A percentile compares a stretch with the other conserved stretches of the same genome.
phyloP scores from a whole-genome alignment of 257 asterid species.

The Capsicum pubescens region DNA sequence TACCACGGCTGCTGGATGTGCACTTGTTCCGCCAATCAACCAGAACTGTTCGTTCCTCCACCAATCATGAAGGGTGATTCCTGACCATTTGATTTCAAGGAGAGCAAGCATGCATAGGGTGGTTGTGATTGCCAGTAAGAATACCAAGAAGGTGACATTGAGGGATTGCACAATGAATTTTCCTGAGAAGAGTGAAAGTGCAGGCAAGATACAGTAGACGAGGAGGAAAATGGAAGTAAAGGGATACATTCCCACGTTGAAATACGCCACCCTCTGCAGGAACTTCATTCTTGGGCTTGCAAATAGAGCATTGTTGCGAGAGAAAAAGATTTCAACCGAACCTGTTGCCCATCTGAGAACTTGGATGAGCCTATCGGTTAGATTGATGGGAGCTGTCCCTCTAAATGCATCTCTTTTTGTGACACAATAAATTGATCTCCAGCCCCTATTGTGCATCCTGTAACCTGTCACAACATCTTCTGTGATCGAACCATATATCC shows the following conservation, averaged over 20 bases:
- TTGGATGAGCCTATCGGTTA: conserved; percentile 83
- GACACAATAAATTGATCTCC: conserved; percentile 88
- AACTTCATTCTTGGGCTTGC: conserved; percentile 86
- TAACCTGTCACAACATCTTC: conserved; percentile 95
- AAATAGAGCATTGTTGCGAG: conserved; percentile 77
- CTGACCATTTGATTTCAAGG: conserved; percentile 89
- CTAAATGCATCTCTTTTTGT: conserved; percentile 85
- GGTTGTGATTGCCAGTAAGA: conserved; percentile 63
- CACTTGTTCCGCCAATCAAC: conserved; percentile 94
- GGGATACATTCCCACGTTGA: conserved; percentile 90
- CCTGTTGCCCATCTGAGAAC: conserved; percentile 98
- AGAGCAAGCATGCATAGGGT: conserved; percentile 74
- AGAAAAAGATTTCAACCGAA: conserved; percentile 91
- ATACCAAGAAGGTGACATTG: conserved; percentile 60
- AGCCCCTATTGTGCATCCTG: conserved; percentile 88
- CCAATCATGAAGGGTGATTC: conserved; percentile 89
- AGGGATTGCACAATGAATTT: conserved; percentile 82
- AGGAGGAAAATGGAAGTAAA: conserved; percentile 83
- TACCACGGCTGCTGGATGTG: conserved; percentile 86
- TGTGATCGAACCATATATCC: conserved; percentile 93
- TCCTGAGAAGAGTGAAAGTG: conserved; percentile 86
- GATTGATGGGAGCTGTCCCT: conserved; percentile 95
- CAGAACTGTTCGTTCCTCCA: conserved; percentile 97
- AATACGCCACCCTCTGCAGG: conserved; percentile 80
- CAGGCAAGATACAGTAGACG: conserved; percentile 81